Evolutionary conservation across 345 rosid species (phyloP).

Genomic region (Excoecaria cochinchinensis): DNA sequence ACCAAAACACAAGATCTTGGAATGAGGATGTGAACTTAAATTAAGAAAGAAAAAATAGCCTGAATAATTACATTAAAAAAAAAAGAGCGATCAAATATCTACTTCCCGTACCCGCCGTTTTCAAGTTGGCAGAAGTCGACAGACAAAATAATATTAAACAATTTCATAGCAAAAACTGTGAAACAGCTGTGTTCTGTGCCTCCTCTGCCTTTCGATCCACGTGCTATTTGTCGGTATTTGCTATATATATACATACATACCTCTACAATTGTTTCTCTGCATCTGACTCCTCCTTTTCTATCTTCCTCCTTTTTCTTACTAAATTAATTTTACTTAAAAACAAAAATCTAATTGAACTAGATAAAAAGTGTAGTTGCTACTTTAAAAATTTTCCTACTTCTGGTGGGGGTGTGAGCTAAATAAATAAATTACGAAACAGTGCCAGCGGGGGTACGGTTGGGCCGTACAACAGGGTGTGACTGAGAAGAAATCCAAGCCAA

Average conservation of each 20-base stretch:
- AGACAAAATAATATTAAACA: neutral
- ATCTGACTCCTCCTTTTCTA: neutral
- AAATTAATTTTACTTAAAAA: too few species aligned
- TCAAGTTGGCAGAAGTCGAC: neutral
- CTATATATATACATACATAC: neutral
- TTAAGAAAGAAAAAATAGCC: too few species aligned
- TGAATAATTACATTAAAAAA: too few species aligned
- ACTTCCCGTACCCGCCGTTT: neutral
- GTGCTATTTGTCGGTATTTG: slow-evolving; percentile 1
- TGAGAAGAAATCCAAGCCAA: slow-evolving; percentile 22
- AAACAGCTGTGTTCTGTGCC: neutral
- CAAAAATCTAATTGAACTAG: too few species aligned
- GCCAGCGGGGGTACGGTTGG: slow-evolving; percentile 15
- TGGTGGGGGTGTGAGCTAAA: too few species aligned
- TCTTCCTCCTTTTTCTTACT: neutral
- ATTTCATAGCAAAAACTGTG: neutral
- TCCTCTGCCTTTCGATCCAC: neutral
- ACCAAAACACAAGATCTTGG: too few species aligned
- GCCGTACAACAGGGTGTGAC: slow-evolving; percentile 16
- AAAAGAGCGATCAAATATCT: too few species aligned
- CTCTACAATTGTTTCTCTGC: neutral
- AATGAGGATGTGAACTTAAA: too few species aligned
- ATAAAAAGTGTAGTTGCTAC: too few species aligned
- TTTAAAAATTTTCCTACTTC: too few species aligned
- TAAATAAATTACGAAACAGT: neutral